Percentiles rank a stretch among this genome's conserved stretches.
These are phyloP conservation scores for Dictyostelium discoideum DNA, from an alignment of 78 protist genomes.

Conservation along the genomic window DNA sequence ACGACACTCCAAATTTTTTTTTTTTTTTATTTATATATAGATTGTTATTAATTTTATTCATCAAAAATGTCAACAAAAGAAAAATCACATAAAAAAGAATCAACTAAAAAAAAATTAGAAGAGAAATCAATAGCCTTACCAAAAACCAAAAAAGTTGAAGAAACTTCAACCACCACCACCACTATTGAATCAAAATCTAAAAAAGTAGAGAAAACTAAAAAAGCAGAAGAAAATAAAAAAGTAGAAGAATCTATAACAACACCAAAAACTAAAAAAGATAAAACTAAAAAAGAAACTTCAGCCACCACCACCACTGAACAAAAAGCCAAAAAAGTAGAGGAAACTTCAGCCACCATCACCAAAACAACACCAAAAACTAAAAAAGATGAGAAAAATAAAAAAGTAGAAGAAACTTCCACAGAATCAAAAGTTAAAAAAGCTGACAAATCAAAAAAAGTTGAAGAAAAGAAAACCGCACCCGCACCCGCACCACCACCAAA, in stretches of 20 bases:
- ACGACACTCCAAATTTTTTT: not conserved
- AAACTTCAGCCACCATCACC: not conserved
- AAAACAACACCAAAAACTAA: not conserved
- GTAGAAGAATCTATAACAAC: not conserved
- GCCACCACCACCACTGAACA: not conserved
- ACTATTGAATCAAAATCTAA: not conserved
- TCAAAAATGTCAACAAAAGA: not conserved
- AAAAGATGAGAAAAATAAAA: no score
- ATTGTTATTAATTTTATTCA: no score
- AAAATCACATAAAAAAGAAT: not conserved
- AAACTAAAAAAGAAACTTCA: no score
- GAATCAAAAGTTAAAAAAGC: not conserved
- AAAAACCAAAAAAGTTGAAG: not conserved
- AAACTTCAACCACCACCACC: not conserved
- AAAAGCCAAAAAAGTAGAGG: not conserved
- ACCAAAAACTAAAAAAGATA: not conserved
- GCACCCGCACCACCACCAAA: not conserved
- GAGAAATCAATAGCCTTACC: not conserved
- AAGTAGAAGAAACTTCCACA: not conserved
- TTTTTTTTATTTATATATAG: no score
- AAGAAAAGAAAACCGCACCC: not conserved
- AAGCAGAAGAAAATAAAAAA: not conserved
- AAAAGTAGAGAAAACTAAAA: not conserved
- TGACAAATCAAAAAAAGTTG: not conserved
- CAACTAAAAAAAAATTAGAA: not conserved